These are phyloP conservation scores for Pyrus communis DNA, from an alignment of 306 rosid species.

Conservation along the genomic window DNA sequence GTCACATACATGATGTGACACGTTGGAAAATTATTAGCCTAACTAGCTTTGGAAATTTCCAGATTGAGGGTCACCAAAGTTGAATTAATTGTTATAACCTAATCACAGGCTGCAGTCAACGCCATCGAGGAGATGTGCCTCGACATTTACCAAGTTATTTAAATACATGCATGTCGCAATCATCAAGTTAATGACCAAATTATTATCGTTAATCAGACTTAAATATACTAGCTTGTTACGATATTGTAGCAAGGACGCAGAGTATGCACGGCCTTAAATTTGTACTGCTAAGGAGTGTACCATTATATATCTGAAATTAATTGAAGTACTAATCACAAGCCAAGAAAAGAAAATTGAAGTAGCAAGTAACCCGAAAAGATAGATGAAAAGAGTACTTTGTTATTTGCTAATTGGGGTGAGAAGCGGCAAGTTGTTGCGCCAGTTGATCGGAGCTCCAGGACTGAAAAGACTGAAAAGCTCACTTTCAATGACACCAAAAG, in stretches of 20 bases:
- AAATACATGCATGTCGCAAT: not conserved
- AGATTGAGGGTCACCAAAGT: too few relatives aligned
- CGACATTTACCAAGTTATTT: not conserved
- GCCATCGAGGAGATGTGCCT: too few relatives aligned
- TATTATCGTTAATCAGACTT: not conserved
- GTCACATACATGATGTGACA: too few relatives aligned
- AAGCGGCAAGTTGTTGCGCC: conserved; percentile 24
- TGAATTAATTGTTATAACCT: too few relatives aligned
- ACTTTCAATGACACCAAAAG: conserved; percentile 15
- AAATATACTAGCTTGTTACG: not conserved
- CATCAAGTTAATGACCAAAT: not conserved
- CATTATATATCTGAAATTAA: not conserved
- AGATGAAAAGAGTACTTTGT: not conserved
- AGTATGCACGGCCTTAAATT: not conserved
- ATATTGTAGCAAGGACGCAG: conserved; percentile 3
- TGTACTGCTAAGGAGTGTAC: not conserved
- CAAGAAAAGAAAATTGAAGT: too few relatives aligned
- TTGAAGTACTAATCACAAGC: not conserved
- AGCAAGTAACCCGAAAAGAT: too few relatives aligned
- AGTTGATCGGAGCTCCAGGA: conserved; percentile 11
- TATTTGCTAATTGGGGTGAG: conserved; percentile 33
- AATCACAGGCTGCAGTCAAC: too few relatives aligned
- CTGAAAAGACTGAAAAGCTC: conserved; percentile 8
- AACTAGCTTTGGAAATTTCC: too few relatives aligned
- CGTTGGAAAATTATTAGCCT: too few relatives aligned